Percentiles rank a stretch among this genome's conserved stretches.
phyloP scores from a whole-genome alignment of 1,139 yeast genomes.

The Geotrichum citri-aurantii region DNA sequence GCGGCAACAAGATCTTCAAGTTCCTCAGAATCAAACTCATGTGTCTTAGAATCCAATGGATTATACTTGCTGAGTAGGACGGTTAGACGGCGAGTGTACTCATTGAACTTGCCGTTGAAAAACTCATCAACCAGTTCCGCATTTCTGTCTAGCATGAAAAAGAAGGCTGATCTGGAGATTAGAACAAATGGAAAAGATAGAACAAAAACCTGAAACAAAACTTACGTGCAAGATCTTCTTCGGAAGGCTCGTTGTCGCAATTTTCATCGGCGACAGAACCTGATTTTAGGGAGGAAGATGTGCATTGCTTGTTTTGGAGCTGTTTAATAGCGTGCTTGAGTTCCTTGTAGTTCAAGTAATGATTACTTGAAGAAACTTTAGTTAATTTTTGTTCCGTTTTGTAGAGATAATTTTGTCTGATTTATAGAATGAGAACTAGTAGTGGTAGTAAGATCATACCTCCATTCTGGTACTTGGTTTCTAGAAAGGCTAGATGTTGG shows the following conservation, averaged over 20 bases:
- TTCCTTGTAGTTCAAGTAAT: conserved; percentile 79
- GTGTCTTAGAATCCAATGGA: conserved; percentile 5
- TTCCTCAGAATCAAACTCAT: conserved; percentile 52
- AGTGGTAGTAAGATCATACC: conserved; percentile 26
- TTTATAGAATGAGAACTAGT: background rate
- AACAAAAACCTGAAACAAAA: conserved; percentile 1
- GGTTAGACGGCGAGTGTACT: conserved; percentile 63
- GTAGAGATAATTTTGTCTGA: background rate
- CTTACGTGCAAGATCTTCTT: conserved; percentile 31
- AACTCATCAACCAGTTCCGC: conserved; percentile 77
- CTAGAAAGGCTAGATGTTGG: conserved; percentile 44
- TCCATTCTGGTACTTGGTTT: conserved; percentile 95
- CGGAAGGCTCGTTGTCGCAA: conserved; percentile 12
- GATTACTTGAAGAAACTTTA: conserved; percentile 34
- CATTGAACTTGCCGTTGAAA: conserved; percentile 65
- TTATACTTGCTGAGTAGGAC: conserved; percentile 35
- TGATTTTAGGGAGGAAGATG: conserved; percentile 7
- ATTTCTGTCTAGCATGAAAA: conserved; percentile 73
- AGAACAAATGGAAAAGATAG: conserved; percentile 18
- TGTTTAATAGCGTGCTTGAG: conserved; percentile 74
- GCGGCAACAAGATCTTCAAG: conserved; percentile 72
- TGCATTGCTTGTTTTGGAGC: conserved; percentile 30
- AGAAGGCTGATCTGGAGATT: conserved; percentile 50
- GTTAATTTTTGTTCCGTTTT: background rate
- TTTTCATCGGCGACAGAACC: conserved; percentile 19